Evolutionary conservation across 768 basidiomycete genomes (phyloP), one percentile per base, ranked within the genome.

Genomic region (Psilocybe cyanescens): DNA sequence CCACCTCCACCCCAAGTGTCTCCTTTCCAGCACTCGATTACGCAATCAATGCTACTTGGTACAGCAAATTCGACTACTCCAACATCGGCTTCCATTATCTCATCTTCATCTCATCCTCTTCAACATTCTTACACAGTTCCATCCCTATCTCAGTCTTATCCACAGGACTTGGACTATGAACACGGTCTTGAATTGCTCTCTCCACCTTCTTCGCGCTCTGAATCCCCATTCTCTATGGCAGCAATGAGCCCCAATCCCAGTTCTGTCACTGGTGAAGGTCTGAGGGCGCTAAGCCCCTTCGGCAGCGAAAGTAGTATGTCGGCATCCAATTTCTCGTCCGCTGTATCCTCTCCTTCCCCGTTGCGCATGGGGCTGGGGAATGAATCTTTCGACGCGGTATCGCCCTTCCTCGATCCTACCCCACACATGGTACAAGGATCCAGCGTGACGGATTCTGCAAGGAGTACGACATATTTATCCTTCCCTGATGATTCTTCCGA

Each of bases 101-200:
- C 55, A 17, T 28, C 49, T 56, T 58, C 47, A 19, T 29, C 54
- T 44, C 50, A 19, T 28, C 65, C 31, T 17, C 57, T 46, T 47
- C 52, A 45, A 55, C 49, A 53, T n/a, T 37, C 41, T 8, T 19
- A 37, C 57, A 30, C 44, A n/a, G 67, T 81, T 35, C 78, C 77
- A 4, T 78, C 76, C 45, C 73, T 81, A 47, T 81, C 80, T 1
- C 79, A 81, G 62, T 74, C 75, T 35, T 79, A 78, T 63, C 79
- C 79, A 2, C 75, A 76, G 61, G 78, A 79, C 44, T 67, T 81
- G 59, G 79, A 80, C 55, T 72, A 75, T 31, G 81, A 82, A 64
- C 76, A 74, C 46, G 79, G 76, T 29, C 67, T 81, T 28, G 79
- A 79, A 58, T 72, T 82, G 28, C 72, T 81, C 51, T 81, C 79